Percentiles rank a stretch among this genome's conserved stretches.
phyloP scores from a whole-genome alignment of 1,139 yeast species.

The Kodamaea suecica region DNA sequence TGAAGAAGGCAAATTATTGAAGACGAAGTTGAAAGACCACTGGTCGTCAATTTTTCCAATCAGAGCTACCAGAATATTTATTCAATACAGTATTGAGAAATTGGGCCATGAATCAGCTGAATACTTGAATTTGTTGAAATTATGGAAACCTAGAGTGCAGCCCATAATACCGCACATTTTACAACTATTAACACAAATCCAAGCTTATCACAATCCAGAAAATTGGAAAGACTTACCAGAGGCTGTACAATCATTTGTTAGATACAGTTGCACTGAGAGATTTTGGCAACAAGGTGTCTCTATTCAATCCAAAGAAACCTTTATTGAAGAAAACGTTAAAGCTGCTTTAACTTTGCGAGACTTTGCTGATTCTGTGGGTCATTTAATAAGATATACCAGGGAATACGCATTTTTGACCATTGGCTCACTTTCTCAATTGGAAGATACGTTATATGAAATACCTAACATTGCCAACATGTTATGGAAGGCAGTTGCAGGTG shows the following conservation, averaged over 20 bases:
- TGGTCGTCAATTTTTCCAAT: conserved; percentile 96
- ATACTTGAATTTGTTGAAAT: conserved; percentile 62
- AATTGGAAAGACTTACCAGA: conserved; percentile 87
- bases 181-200: conserved; percentile 83
- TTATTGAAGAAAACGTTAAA: conserved; percentile 88
- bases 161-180: conserved; percentile 90
- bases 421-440: conserved; percentile 86
- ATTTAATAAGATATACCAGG: conserved; percentile 88
- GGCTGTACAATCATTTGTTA: conserved; percentile 87
- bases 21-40: conserved; percentile 75
- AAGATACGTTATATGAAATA: conserved; percentile 81
- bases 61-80: conserved; percentile 89
- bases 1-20: conserved; percentile 77
- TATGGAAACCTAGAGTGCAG: conserved; percentile 93
- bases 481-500: conserved; percentile 87
- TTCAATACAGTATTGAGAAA: conserved; percentile 93
- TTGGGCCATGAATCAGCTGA: conserved; percentile 75
- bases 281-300: conserved; percentile 99
- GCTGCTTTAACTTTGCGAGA: conserved; percentile 93
- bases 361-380: conserved; percentile 98
- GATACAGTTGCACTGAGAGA: conserved; percentile 83
- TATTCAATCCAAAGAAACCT: conserved; percentile 89
- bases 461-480: conserved; percentile 74
- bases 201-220: conserved; percentile 89
- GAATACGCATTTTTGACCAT: conserved; percentile 92